phyloP scores from a whole-genome alignment of 2,329 filamentous ascomycete genomes.

The Pseudogymnoascus sp. region DNA sequence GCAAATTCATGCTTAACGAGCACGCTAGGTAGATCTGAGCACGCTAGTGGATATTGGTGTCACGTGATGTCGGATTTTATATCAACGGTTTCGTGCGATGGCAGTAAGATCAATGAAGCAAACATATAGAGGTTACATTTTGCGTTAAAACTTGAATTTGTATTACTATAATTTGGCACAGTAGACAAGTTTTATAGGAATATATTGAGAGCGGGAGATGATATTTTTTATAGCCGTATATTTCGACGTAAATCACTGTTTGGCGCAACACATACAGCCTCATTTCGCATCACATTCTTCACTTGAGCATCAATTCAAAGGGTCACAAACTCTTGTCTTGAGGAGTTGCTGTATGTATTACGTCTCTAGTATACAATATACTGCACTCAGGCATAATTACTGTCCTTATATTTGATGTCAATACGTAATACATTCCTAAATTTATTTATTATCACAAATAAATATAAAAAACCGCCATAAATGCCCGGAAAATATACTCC shows the following conservation, averaged over 20 bases:
- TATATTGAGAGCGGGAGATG: neutral
- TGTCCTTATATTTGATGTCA: no score
- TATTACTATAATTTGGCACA: neutral
- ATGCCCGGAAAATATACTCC: neutral
- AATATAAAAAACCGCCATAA: neutral
- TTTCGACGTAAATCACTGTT: neutral
- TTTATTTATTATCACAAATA: neutral
- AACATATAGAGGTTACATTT: neutral
- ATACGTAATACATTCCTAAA: neutral
- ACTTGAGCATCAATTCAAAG: neutral
- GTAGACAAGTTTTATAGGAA: neutral
- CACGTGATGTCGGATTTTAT: neutral
- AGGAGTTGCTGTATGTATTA: neutral
- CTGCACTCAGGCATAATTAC: no score
- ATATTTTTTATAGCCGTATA: neutral
- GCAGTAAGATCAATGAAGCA: neutral
- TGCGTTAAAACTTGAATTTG: neutral
- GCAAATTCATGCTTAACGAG: conserved; percentile 8
- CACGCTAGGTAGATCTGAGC: neutral
- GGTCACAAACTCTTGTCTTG: neutral
- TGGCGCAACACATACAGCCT: neutral
- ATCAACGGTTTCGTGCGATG: neutral
- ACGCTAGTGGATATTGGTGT: neutral
- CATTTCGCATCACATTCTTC: neutral
- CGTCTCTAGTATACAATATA: neutral